Conservation (phyloP, 805 yeast species). For the Candida rishiriensis region DNA sequence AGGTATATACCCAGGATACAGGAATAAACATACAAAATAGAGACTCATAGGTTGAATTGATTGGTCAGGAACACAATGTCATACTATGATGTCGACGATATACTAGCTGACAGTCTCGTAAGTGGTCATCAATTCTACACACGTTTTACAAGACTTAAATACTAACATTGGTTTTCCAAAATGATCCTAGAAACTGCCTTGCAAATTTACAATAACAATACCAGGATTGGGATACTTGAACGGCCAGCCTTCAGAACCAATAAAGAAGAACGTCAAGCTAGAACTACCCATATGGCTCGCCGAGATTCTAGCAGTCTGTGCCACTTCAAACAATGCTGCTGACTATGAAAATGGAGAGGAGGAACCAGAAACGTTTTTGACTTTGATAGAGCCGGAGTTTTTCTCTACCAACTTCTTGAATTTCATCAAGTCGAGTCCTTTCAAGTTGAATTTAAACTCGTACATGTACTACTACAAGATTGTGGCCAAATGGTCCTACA, state of each 20-base stretch:
- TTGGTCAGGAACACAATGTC: conserved; percentile 14
- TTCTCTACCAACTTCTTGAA: conserved; percentile 63
- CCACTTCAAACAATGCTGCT: conserved; percentile 22
- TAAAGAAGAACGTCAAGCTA: conserved; percentile 55
- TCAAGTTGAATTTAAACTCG: conserved; percentile 21
- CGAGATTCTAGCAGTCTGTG: conserved; percentile 59
- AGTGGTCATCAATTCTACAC: conserved; percentile 10
- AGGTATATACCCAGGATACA: too few species aligned
- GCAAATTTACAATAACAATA: conserved; percentile 69
- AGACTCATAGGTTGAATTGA: too few species aligned
- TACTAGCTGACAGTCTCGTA: conserved; percentile 59
- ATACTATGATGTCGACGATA: conserved; percentile 76
- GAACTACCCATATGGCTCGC: conserved; percentile 92
- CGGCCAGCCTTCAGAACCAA: conserved; percentile 64
- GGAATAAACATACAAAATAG: too few species aligned
- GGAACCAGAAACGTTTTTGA: conserved; percentile 50
- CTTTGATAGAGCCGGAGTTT: conserved; percentile 66
- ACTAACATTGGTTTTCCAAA: conserved; percentile 1
- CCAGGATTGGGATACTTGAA: conserved; percentile 88
- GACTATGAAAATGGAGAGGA: conserved; percentile 30
- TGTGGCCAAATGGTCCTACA: conserved; percentile 70
- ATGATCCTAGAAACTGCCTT: conserved; percentile 53
- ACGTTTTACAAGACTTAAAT: conserved; percentile 1
- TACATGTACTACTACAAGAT: conserved; percentile 50
- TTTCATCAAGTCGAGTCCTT: conserved; percentile 66